Evolutionary conservation across 371 early-diverging fungal species (phyloP), one percentile per base, ranked within the genome.

Genomic region (Rhizopus microsporus): DNA sequence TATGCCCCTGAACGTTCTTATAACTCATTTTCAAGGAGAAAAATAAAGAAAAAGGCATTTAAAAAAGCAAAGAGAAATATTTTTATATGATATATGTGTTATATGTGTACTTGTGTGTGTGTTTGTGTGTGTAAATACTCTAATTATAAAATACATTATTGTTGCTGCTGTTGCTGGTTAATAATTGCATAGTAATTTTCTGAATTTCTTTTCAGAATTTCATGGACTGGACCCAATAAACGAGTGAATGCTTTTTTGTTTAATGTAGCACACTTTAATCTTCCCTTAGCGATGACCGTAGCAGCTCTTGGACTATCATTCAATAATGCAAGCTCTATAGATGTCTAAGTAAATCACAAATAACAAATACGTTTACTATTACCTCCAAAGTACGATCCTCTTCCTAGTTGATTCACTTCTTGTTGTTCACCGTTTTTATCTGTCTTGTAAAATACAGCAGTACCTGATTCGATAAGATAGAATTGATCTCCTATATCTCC

Each of bases 321-420:
- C 30, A 97, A 71, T 39, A 97, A 78, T 5, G 97, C 95, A 56
- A 97, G 82, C 69, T 97, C 97, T 85, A 69, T 38, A 48, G 13
- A 53, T 4, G 23, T 23, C 23, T 23, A 23, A 35, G 13, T 17
- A 45, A 38, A 38, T 13, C 8, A 2, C 8, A 38, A 38, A 38
- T 8, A 16, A 30, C 9, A 37, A 38, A 54, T 43, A 32, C 7
- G 32, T 49, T 49, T 31, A 29, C 50, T 31, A 49, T 63, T 75
- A 91, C 93, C 94, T 78, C 98, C 98, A 85, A 98, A 98, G 67
- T 98, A 98, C 47, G 88, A 90, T 34, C 98, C 98, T 72, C 92
- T 89, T 40, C 81, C 78, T 58, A 92, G 69, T 32, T 85, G 80
- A 56, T 88, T 88, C 63, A 92, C 84, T 63, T 87, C 80, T 65